Percentiles rank a stretch among this genome's conserved stretches.
Conservation (phyloP, 345 rosid genomes). For the Theobroma cacao region DNA sequence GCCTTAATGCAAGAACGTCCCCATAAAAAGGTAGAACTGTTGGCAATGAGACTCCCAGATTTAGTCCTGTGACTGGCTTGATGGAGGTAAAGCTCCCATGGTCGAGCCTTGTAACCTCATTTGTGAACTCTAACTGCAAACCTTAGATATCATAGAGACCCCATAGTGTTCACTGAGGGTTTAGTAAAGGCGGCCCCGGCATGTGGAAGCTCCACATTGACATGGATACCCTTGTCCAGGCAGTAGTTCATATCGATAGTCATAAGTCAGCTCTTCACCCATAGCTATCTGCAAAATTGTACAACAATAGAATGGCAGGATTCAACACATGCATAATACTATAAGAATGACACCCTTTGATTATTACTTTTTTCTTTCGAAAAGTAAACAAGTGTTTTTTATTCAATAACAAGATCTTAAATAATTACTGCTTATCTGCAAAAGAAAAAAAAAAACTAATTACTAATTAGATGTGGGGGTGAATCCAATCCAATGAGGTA, state of each 20-base stretch:
- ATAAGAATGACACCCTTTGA: not conserved
- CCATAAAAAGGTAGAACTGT: not conserved
- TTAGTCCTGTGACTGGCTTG: not conserved
- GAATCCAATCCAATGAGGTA: not conserved
- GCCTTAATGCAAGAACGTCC: not conserved
- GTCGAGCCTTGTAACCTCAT: not conserved
- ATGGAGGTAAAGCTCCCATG: not conserved
- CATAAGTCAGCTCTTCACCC: conserved; percentile 88
- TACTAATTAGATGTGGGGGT: not conserved
- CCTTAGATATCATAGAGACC: not conserved
- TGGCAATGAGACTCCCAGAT: not conserved
- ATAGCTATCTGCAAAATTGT: conserved; percentile 63
- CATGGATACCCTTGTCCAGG: conserved; percentile 65
- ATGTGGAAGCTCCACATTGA: conserved; percentile 65
- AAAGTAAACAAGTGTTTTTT: not conserved
- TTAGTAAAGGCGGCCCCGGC: conserved; percentile 64
- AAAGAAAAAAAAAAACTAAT: not conserved
- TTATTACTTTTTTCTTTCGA: not conserved
- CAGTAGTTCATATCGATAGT: conserved; percentile 47
- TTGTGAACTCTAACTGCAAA: not conserved
- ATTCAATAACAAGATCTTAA: not conserved
- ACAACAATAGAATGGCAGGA: not conserved
- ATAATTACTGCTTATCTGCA: not conserved
- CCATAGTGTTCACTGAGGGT: not conserved
- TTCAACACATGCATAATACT: not conserved